Percentiles rank a stretch among this genome's conserved stretches.
These are phyloP conservation scores for Eutrema japonicum DNA, from an alignment of 345 rosid species.

Conservation along the genomic window DNA sequence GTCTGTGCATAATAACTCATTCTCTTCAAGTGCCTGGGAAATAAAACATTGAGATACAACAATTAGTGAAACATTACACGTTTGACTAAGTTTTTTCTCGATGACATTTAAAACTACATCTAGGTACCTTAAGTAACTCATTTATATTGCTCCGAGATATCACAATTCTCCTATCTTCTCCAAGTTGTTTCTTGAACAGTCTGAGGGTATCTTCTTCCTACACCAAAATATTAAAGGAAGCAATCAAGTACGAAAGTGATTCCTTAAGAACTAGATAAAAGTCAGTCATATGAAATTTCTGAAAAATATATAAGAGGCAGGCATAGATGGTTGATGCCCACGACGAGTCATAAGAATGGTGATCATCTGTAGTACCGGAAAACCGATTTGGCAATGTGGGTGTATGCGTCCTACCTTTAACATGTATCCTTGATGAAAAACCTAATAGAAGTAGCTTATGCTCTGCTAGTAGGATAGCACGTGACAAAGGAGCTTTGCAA, in stretches of 20 bases:
- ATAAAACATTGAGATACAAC: constrained; percentile 3
- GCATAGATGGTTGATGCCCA: constrained; percentile 5
- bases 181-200: constrained; percentile 82
- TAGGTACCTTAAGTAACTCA: constrained; percentile 76
- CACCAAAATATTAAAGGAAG: constrained; percentile 21
- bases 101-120: constrained; percentile 6
- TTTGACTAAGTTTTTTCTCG: constrained; percentile 5
- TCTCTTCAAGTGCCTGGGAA: constrained; percentile 85
- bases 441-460: constrained; percentile 21
- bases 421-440: constrained; percentile 18
- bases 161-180: constrained; percentile 83
- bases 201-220: constrained; percentile 80
- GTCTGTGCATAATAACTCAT: constrained; percentile 76
- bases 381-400: background rate
- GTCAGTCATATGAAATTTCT: constrained; percentile 1
- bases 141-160: constrained; percentile 81
- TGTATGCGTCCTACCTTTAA: constrained; percentile 9
- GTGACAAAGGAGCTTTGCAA: constrained; percentile 13
- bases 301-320: background rate
- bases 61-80: constrained; percentile 47
- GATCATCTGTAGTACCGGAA: constrained; percentile 8
- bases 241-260: background rate
- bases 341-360: constrained; percentile 14
- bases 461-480: constrained; percentile 19
- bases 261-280: background rate